These are phyloP conservation scores for Coffea humblotiana DNA, from an alignment of 305 asterid species.

Conservation along the genomic window DNA sequence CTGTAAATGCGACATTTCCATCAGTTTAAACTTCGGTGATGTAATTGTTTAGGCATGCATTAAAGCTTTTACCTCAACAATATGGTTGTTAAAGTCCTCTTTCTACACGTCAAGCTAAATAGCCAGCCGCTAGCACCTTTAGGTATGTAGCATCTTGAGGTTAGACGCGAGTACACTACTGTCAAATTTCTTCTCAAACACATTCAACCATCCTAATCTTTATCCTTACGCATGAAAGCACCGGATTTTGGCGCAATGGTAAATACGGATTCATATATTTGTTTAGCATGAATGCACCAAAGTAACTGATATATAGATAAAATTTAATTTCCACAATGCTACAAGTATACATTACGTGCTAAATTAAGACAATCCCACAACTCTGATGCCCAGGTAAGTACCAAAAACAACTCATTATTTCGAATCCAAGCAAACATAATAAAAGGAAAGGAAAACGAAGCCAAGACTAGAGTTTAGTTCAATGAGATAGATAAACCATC, in stretches of 20 bases:
- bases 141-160: not conserved
- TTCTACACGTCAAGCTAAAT: not conserved
- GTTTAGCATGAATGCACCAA: not conserved
- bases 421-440: not conserved
- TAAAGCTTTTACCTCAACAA: not conserved
- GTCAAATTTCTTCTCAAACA: not conserved
- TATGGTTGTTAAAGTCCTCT: not conserved
- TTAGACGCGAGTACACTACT: not conserved
- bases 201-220: not conserved
- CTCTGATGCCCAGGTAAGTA: not conserved
- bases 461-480: not conserved
- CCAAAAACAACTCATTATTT: not conserved
- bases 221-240: not conserved
- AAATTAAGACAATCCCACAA: not conserved
- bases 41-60: too few relatives aligned
- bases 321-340: not conserved
- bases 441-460: not conserved
- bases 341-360: too few relatives aligned
- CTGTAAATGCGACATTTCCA: too few relatives aligned
- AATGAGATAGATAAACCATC: not conserved
- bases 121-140: not conserved
- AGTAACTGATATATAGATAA: too few relatives aligned
- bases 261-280: not conserved
- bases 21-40: not conserved
- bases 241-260: not conserved